Conservation (phyloP, 2,329 filamentous ascomycete species). For the Boeremia lycopersici region DNA sequence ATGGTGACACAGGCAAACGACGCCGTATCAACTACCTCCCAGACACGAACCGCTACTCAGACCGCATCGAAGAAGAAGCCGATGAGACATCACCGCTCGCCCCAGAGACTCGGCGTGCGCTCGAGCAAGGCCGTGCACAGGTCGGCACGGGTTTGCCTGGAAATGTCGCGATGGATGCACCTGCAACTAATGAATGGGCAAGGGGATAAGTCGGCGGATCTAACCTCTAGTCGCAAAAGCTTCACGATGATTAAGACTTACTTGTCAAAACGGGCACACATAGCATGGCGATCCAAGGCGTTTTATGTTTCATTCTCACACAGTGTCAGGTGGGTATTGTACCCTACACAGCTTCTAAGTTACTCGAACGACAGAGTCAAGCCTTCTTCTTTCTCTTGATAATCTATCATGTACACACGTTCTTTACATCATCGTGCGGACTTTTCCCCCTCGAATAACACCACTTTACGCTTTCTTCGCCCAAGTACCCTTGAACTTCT, state of each 20-base stretch:
- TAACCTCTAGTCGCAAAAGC: no score
- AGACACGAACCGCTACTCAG: slow-evolving; percentile 36
- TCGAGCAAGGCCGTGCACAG: slow-evolving; percentile 27
- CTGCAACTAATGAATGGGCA: slow-evolving; percentile 34
- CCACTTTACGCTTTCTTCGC: neutral
- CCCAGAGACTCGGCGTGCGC: slow-evolving; percentile 20
- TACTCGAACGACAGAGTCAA: neutral
- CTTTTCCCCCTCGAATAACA: no score
- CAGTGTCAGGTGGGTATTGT: no score
- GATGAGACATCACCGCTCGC: slow-evolving; percentile 11
- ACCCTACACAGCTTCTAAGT: neutral
- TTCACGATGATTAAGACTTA: no score
- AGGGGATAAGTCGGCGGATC: slow-evolving; percentile 1
- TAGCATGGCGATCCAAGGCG: neutral
- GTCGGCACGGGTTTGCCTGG: slow-evolving; percentile 26
- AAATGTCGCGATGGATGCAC: slow-evolving; percentile 23
- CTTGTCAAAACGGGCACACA: neutral
- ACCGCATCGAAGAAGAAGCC: slow-evolving; percentile 36
- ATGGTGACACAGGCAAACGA: slow-evolving; percentile 26
- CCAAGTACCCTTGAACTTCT: neutral
- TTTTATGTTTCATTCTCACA: neutral
- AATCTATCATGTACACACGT: neutral
- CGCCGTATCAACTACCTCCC: slow-evolving; percentile 40
- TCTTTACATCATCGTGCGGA: no score
- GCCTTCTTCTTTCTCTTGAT: neutral